Base-by-base conservation (phyloP, 768 basidiomycete genomes). In the Collybia nuda region DNA sequence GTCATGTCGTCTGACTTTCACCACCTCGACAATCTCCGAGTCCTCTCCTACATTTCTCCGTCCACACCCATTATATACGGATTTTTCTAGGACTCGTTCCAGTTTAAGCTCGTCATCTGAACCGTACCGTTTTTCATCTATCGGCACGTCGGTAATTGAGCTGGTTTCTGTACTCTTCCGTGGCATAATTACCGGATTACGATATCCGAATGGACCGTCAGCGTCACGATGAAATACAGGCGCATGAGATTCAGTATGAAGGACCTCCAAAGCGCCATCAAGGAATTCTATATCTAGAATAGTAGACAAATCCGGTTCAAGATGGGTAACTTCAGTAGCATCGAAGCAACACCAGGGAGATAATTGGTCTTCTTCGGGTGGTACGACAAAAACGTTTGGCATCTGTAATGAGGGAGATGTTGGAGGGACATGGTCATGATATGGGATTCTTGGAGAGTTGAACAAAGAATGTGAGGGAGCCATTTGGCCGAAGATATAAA, bases 1-100 rank as follows among this genome's bases (percentile, higher is more conserved):
- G 22, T 22, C 45, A 44, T 62, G 56, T 32, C 81, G 76, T 55
- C 75, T 71, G 50, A 85, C 75, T 59, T 81, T 83, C 35, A 85
- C 70, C 24, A 85, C 77, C 60, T 86, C 84, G 12, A 84, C 67
- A 29, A 85, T 74, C 56, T 83, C 82, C 17, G 78, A 81, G 52
- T 79, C 79, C 51, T 75, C 64, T 14, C 68, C 74, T 36, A 60
- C 45, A 35, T 66, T 61, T 36, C 52, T 41, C 56, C 24, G 19
- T 40, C 38, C 43, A 63, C 46, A 40, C 39, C 47, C 54, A 36
- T 47, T 56, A 23, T 54, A 53, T 44, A 59, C 56, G 24, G 24
- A 26, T 26, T 7, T 26, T 24, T 61, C 62, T 23, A 35, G 18
- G 3, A 60, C 58, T 39, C 47, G 48, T 2, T 68, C 62, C 12